Evolutionary conservation across 148 eudicot genomes (phyloP).

Genomic region (Salicornia ramosissima): DNA sequence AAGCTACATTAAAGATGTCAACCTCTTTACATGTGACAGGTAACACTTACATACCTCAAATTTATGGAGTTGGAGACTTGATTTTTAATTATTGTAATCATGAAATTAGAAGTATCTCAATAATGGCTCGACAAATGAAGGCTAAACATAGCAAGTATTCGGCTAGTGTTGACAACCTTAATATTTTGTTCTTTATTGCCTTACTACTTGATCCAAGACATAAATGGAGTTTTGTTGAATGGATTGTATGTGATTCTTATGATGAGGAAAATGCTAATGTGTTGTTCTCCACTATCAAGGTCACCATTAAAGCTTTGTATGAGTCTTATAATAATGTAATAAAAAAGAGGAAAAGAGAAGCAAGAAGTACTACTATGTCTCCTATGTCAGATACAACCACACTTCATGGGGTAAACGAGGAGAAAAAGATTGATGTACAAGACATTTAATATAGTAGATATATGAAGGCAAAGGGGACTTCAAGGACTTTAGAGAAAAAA

Average conservation of each 20-base stretch:
- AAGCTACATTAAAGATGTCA: no score
- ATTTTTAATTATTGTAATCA: background rate
- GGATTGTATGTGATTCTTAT: background rate
- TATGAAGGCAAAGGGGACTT: background rate
- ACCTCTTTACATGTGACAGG: background rate
- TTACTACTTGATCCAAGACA: conserved; percentile 21
- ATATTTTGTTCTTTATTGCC: conserved; percentile 17
- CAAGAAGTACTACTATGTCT: background rate
- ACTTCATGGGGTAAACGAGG: background rate
- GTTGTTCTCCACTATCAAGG: background rate
- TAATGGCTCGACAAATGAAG: conserved; percentile 6
- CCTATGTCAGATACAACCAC: background rate
- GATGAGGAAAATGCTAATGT: no score
- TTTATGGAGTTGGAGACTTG: conserved; percentile 2
- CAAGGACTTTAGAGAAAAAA: background rate
- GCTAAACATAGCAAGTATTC: conserved; percentile 25
- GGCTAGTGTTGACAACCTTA: conserved; percentile 15
- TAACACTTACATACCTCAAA: background rate
- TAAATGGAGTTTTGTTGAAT: conserved; percentile 4
- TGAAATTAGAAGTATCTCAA: background rate
- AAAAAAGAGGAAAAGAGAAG: background rate
- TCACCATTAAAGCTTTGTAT: background rate
- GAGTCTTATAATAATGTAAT: background rate
- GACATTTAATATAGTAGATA: background rate
- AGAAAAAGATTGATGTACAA: background rate